Evolutionary conservation across 306 rosid species (phyloP), one percentile per base, ranked within the genome.

Genomic region (Cicer bijugum): DNA sequence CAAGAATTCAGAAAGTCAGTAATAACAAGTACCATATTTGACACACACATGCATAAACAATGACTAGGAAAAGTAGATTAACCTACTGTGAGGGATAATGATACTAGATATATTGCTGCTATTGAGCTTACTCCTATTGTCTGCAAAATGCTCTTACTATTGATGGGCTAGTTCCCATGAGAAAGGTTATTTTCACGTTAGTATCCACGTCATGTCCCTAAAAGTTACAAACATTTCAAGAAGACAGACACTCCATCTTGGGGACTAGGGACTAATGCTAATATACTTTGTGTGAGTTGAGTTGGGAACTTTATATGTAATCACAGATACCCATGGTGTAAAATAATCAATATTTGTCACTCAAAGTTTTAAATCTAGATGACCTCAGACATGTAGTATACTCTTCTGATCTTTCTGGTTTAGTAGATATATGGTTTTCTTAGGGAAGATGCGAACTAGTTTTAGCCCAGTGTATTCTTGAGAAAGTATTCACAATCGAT

Each of bases 31-130:
- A 55, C 37, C 60, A 55, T 55, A 19, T 55, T 55, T 55, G 37
- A 19, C 61, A 55, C 37, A 55, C 60, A 53, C 35, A 51, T 51
- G 57, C 57, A 51, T 51, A 17, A 9, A 55, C 12, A 55, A 19
- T 4, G 12, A 55, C 9, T 8, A 19, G 61, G 3, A 55, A 55
- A 55, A 7, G 9, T 51, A 15, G 23, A 51, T 51, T 52, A 52
- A 52, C 58, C 11, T 7, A 52, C 28, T 20, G 39, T 51, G 0
- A 16, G 57, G 20, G 17, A 51, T 28, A 28, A 28, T 28, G 57
- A 51, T 51, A 15, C 7, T 17, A 53, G 37, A 16, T 55, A 55
- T 4, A 19, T 9, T 19, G 35, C 35, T 55, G n/a, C 60, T 55
- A 55, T 55, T 20, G 2, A 19, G 56, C 56, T 50, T 16, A 50